Base-by-base conservation (phyloP, 371 early-diverging fungal genomes). In the Mortierella sp. region DNA sequence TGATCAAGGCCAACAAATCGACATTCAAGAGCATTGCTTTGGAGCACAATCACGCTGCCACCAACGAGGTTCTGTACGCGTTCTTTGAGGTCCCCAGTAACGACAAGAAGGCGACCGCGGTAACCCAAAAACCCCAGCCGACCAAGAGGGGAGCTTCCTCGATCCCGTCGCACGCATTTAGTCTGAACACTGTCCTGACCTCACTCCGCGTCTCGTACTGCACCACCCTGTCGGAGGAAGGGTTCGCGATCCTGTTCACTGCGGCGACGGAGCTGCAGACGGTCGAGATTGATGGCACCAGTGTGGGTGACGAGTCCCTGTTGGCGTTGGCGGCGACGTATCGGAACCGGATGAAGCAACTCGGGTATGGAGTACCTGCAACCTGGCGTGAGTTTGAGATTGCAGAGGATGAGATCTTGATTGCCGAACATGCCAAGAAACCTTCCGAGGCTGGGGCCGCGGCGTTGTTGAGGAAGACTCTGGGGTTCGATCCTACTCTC, bases 371-470 rank as follows among this genome's bases (percentile, higher is more conserved):
- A 1, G 56, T 77, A 1, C 83, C 80, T 4, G 27, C 38, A 2
- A 75, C 77, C 4, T 83, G 83, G 83, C 41, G 56, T 0, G 54
- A 83, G 24, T 77, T 77, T 24, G 75, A 75, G 32, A 48, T 74
- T 21, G 79, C 56, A 11, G 56, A 51, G 55, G 68, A 70, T 24
- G 27, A 32, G 55, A 14, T 51, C 21, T 32, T 60, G 60, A 60
- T 60, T 29, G 60, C 60, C 16, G 60, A 29, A 1, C 60, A 60
- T 18, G 14, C 60, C 60, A 32, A 14, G 10, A 60, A 16, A 1
- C 32, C 60, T 32, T 60, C 60, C 11, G 60, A 60, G 60, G 60
- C 32, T 16, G 60, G 60, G 0, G 60, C 60, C 0, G 60, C 60
- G 14, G 60, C 60, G 16, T 32, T 60, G 60, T 16, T 60, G 60